These are phyloP conservation scores for Protomyces lactucae-debilis DNA, from an alignment of 1,139 yeast species.

Conservation along the genomic window DNA sequence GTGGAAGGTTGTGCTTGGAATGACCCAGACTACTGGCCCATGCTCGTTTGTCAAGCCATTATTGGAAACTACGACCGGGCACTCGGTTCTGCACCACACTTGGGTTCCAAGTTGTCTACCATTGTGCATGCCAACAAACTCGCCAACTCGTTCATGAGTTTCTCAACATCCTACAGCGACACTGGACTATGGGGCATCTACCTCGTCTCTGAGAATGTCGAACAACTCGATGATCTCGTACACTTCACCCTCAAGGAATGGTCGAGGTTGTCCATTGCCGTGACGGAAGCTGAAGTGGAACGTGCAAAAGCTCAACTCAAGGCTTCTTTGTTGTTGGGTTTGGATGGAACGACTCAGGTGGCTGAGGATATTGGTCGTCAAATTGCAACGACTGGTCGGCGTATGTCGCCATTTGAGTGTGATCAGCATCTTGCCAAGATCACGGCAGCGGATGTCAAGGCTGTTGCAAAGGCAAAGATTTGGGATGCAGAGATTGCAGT, in stretches of 20 bases:
- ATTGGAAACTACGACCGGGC: slow-evolving; percentile 98
- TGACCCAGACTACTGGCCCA: slow-evolving; percentile 90
- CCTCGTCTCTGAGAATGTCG: slow-evolving; percentile 71
- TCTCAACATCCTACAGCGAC: slow-evolving; percentile 94
- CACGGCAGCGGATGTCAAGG: slow-evolving; percentile 69
- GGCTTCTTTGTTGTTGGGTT: slow-evolving; percentile 79
- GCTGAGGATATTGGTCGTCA: slow-evolving; percentile 99
- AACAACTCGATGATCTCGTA: slow-evolving; percentile 60
- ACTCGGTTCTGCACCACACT: slow-evolving; percentile 76
- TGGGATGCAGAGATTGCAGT: slow-evolving; percentile 77
- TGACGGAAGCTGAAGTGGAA: slow-evolving; percentile 81
- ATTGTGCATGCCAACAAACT: slow-evolving; percentile 68
- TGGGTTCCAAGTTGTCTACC: slow-evolving; percentile 81
- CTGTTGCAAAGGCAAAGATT: slow-evolving; percentile 83
- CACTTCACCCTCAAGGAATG: slow-evolving; percentile 81
- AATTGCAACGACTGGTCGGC: slow-evolving; percentile 85
- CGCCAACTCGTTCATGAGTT: slow-evolving; percentile 93
- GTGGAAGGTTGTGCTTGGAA: slow-evolving; percentile 99
- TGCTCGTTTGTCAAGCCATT: slow-evolving; percentile 91
- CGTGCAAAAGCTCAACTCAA: slow-evolving; percentile 91
- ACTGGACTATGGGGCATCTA: slow-evolving; percentile 98
- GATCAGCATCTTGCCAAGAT: slow-evolving; percentile 77
- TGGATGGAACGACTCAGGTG: slow-evolving; percentile 92
- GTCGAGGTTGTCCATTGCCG: slow-evolving; percentile 76
- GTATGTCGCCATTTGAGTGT: slow-evolving; percentile 87